Evolutionary conservation across 2,329 filamentous ascomycete species (phyloP).

Genomic region (Fusarium phyllophilum): DNA sequence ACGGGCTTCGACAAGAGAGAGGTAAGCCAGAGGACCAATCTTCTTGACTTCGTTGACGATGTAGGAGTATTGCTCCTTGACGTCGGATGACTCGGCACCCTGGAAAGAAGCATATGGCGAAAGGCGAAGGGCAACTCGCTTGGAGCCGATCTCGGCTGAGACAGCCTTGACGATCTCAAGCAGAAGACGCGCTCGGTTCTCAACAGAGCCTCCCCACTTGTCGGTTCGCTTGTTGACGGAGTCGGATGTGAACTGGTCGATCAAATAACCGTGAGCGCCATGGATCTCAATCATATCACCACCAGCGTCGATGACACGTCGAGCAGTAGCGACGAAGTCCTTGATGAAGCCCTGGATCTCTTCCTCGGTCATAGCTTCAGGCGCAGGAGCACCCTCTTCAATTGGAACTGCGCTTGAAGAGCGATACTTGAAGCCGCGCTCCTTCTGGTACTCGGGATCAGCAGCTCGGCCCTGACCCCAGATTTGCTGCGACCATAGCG

Average conservation of each 20-base stretch:
- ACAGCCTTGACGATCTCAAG: constrained; percentile 57
- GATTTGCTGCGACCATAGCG: constrained; percentile 44
- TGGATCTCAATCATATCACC: constrained; percentile 24
- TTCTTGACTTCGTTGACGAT: constrained; percentile 43
- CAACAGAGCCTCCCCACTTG: constrained; percentile 63
- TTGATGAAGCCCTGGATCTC: constrained; percentile 17
- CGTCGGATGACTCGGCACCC: constrained; percentile 34
- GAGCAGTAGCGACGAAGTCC: constrained; percentile 20
- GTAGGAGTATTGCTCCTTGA: constrained; percentile 37
- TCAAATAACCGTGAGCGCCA: constrained; percentile 63
- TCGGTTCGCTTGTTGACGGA: constrained; percentile 56
- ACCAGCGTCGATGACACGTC: constrained; percentile 11
- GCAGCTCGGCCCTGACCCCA: constrained; percentile 40
- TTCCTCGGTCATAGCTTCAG: constrained; percentile 16
- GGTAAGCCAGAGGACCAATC: constrained; percentile 44
- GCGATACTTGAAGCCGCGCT: constrained; percentile 42
- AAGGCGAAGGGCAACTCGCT: constrained; percentile 54
- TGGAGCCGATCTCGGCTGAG: constrained; percentile 47
- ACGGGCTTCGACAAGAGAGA: constrained; percentile 44
- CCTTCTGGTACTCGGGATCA: constrained; percentile 29
- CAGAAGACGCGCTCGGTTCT: constrained; percentile 63
- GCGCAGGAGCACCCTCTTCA: neutral
- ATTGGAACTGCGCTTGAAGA: constrained; percentile 40
- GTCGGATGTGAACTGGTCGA: constrained; percentile 64
- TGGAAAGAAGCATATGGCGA: constrained; percentile 45